Evolutionary conservation across 441 rosid genomes (phyloP), one percentile per base, ranked within the genome.

Genomic region (Biscutella laevigata): DNA sequence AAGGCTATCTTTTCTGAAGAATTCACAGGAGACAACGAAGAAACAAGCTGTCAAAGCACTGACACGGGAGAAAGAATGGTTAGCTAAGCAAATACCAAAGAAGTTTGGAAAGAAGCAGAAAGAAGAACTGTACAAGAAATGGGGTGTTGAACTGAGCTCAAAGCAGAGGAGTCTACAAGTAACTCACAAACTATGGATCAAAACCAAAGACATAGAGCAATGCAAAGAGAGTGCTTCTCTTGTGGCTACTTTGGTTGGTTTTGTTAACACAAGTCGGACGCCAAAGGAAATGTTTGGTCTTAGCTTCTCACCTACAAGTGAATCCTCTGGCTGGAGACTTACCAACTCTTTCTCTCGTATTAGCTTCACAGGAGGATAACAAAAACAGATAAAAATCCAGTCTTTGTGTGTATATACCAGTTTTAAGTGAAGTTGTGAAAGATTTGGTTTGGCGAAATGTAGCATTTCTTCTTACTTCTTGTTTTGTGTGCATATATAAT

Each of bases 261-360:
- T 77, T 26, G 71, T 70, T 41, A 80, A 73, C 49, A 72, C 87
- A 51, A 75, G 59, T 30, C 67, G 66, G 48, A 81, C 86, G 5
- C 91, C 88, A 9, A 83, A 85, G 68, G 96, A 88, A 72, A 69
- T 76, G 70, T 75, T 81, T 53, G 95, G 94, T 6, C 94, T 80
- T 56, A 76, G 71, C 71, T 71, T 81, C 64, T 38, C 71, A 48
- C 80, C 78, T 6, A 66, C 74, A 28, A n/a, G n/a, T n/a, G n/a
- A n/a, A n/a, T n/a, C n/a, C 12, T 46, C 57, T 47, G 71, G 72
- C 65, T 75, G 90, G 83, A 74, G 67, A 54, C 73, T 73, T 51
- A 69, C 70, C 46, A 44, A 68, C 57, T 50, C 94, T 39, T 65
- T 64, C 86, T 25, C 67, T 70, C 56, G 50, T 75, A 35, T 76